Evolutionary conservation across 2,329 filamentous ascomycete species (phyloP).

Genomic region (Endocalyx cinctus): DNA sequence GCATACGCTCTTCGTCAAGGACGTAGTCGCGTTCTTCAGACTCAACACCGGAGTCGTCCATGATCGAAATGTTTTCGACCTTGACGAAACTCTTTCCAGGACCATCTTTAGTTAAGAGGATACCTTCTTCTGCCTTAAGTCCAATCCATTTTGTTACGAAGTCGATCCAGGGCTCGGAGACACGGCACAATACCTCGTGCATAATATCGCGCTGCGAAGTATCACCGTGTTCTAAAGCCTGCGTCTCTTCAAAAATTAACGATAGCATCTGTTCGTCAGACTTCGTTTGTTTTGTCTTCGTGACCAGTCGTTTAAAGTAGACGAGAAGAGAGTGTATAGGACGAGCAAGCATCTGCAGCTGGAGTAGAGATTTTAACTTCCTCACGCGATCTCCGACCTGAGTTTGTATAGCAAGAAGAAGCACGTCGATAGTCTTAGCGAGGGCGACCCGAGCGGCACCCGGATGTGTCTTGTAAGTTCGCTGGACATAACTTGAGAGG

Average conservation of each 20-base stretch:
- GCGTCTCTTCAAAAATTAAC: slow-evolving; percentile 56
- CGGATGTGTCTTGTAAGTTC: slow-evolving; percentile 38
- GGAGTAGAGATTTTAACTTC: slow-evolving; percentile 43
- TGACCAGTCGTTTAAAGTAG: slow-evolving; percentile 48
- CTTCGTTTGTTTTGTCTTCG: slow-evolving; percentile 37
- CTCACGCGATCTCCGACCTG: slow-evolving; percentile 41
- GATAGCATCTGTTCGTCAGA: slow-evolving; percentile 60
- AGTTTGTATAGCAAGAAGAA: slow-evolving; percentile 45
- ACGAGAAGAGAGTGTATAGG: slow-evolving; percentile 44
- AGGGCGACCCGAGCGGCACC: slow-evolving; percentile 48
- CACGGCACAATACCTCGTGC: slow-evolving; percentile 60
- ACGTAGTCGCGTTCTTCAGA: slow-evolving; percentile 55
- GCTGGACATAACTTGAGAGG: slow-evolving; percentile 42
- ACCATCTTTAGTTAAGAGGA: slow-evolving; percentile 47
- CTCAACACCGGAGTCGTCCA: slow-evolving; percentile 57
- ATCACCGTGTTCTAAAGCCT: slow-evolving; percentile 59
- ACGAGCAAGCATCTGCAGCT: slow-evolving; percentile 46
- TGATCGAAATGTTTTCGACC: slow-evolving; percentile 47
- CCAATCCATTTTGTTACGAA: slow-evolving; percentile 73
- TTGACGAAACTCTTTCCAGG: slow-evolving; percentile 56
- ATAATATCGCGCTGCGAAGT: slow-evolving; percentile 59
- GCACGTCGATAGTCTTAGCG: slow-evolving; percentile 42
- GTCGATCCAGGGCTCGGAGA: slow-evolving; percentile 62
- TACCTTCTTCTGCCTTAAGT: slow-evolving; percentile 52
- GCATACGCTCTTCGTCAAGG: slow-evolving; percentile 62